These are phyloP conservation scores for cucumber (Cucumis sativus) DNA, from an alignment of 306 rosid species.

Conservation along the genomic window Cucumber_9930_V3 NC_026655.2:15885501-15886000, in stretches of 20 bases:
- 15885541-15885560: too few relatives aligned
- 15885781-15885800: not conserved
- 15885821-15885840: not conserved
- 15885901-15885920: not conserved
- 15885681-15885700: not conserved
- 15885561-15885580: too few relatives aligned
- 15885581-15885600: too few relatives aligned
- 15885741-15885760: not conserved
- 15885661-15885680: not conserved
- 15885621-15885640: not conserved
- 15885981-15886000: not conserved
- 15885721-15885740: not conserved
- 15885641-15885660: not conserved
- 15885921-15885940: not conserved
- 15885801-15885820: not conserved
- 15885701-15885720: not conserved
- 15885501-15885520: too few relatives aligned
- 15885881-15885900: not conserved
- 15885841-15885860: not conserved
- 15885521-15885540: too few relatives aligned
- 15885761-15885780: not conserved
- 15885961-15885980: not conserved
- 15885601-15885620: not conserved
- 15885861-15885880: not conserved
- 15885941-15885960: slow-evolving; percentile 1